Evolutionary conservation across 2,329 filamentous ascomycete species (phyloP).

Genomic region (Fonsecaea erecta): DNA sequence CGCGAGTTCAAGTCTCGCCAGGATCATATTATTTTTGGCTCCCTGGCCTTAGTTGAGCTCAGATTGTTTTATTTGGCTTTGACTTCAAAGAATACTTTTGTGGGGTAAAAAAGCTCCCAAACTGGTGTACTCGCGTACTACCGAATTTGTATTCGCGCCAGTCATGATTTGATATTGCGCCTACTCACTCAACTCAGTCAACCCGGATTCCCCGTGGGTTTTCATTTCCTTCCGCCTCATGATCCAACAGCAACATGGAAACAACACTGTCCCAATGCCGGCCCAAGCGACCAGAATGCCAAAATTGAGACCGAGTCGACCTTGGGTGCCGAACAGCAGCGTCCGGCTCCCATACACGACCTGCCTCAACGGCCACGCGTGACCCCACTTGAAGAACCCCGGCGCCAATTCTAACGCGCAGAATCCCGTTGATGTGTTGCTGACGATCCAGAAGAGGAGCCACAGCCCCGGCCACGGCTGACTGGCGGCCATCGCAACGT

Average conservation of each 20-base stretch:
- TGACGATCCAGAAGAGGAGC: conserved; percentile 70
- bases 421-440: conserved; percentile 65
- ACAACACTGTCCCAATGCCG: conserved; percentile 58
- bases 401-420: conserved; percentile 64
- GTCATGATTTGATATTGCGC: neutral
- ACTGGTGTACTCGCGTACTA: neutral
- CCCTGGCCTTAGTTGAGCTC: no score
- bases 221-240: neutral
- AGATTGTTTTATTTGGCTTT: neutral
- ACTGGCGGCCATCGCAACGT: conserved; percentile 66
- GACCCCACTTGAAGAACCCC: conserved; percentile 65
- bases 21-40: conserved; percentile 36
- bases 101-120: neutral
- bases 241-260: conserved; percentile 51
- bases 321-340: conserved; percentile 65
- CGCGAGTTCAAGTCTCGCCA: conserved; percentile 47
- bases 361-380: conserved; percentile 67
- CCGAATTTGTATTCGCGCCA: neutral
- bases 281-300: conserved; percentile 64
- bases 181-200: neutral
- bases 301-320: conserved; percentile 60
- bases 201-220: neutral
- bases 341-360: conserved; percentile 64
- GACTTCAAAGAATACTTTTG: neutral
- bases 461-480: conserved; percentile 64